Base-by-base conservation (phyloP, 352 stramenopile species). In the Plasmopara viticola region DNA sequence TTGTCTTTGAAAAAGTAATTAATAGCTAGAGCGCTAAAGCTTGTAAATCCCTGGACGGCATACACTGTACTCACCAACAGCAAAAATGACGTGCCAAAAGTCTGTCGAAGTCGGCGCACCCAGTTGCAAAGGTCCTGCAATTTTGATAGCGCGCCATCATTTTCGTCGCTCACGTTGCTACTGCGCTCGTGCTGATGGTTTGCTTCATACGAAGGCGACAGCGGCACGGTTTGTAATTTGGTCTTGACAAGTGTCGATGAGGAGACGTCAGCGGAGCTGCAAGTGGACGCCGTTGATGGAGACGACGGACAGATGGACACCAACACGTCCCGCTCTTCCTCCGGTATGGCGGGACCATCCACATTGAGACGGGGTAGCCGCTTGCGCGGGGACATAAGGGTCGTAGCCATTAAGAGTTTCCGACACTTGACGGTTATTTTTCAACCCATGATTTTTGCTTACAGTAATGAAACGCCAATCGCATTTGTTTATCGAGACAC, bases 1-100 rank as follows among this genome's bases (percentile, higher is more conserved):
- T 97, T 87, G 70, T 99, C 94, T 60, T 99, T 98, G 34, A 98
- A 87, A 44, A 98, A 96, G 66, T 97, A 98, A 38, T 96, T 98
- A 60, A 97, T 72, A 17, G 94, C 90, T 10, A 98, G 64, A 31
- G 74, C 67, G 28, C 90, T 94, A 34, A 98, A 88, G 55, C 90
- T 96, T 25, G 95, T 78, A 33, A 97, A 96, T 17, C 95, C 95
- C 60, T 98, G 90, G 0, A 97, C 87, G 42, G 95, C 94, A 60
- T 98, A 98, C 43, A 97, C 94, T 0, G 73, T 84, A 41, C 70
- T 66, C 39, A 91, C 74, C 8, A 91, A 64, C 50, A 84, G 45
- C 30, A 91, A 58, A 58, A 91, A 91, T 4, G 76, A 66, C 42
- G 69, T 74, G 18, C 81, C 78, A 46, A 91, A 91, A 4, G 81